Evolutionary conservation across 2,329 filamentous ascomycete genomes (phyloP).

Genomic region (Xylariaceae sp.): DNA sequence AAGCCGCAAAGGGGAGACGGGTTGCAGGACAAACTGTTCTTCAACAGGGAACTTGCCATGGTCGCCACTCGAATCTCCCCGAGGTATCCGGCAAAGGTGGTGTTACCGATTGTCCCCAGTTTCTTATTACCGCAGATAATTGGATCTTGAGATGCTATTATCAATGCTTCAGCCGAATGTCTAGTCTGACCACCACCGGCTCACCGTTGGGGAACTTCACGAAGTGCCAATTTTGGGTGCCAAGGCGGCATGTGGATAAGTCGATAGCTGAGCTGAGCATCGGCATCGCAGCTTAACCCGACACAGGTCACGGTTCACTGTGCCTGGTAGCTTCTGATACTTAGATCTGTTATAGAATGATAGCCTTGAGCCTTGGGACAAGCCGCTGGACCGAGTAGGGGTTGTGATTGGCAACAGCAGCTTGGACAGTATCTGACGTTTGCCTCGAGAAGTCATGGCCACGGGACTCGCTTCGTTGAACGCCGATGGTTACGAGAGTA

Average conservation of each 20-base stretch:
- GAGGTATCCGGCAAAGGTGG: not conserved
- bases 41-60: not conserved
- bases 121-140: not conserved
- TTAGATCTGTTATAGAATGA: not conserved
- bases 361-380: constrained; percentile 2
- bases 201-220: constrained; percentile 17
- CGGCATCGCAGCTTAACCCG: not conserved
- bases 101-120: not conserved
- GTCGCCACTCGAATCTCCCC: not conserved
- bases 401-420: not conserved
- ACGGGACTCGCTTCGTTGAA: constrained; percentile 1
- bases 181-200: constrained; percentile 17
- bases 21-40: not conserved
- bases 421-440: constrained; percentile 2
- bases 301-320: not conserved
- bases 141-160: not conserved
- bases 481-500: not conserved
- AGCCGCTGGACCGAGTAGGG: not conserved
- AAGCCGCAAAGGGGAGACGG: constrained; percentile 1
- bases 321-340: not conserved
- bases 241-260: not conserved
- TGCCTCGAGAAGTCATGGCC: constrained; percentile 3
- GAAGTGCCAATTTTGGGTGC: not conserved
- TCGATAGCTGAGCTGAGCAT: not conserved
- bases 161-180: not conserved